phyloP scores from a whole-genome alignment of 495 filamentous ascomycete genomes.

The Annulohypoxylon stygium region DNA sequence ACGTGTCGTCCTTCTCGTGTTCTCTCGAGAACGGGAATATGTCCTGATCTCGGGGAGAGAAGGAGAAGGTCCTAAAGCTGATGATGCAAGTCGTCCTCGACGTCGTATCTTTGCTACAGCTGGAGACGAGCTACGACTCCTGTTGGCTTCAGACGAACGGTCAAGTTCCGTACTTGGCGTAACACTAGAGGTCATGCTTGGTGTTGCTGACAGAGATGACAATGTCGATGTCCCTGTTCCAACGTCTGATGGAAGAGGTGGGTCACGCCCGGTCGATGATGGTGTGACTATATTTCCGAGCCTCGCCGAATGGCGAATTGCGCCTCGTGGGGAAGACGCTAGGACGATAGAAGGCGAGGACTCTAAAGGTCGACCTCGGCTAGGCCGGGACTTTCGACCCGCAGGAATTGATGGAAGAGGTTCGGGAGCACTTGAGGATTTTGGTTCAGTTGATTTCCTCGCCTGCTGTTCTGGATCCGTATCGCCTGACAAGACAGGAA shows the following conservation, averaged over 20 bases:
- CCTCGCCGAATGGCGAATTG: conserved; percentile 29
- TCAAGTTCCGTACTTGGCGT: conserved; percentile 46
- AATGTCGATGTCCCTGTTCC: conserved; percentile 49
- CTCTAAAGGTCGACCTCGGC: conserved; percentile 13
- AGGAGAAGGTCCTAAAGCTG: conserved; percentile 27
- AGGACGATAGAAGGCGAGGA: conserved; percentile 45
- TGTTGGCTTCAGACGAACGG: conserved; percentile 6
- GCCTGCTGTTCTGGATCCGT: conserved; percentile 7
- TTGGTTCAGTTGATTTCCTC: conserved; percentile 19
- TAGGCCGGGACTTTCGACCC: conserved; percentile 3
- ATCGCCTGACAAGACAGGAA: conserved; percentile 28
- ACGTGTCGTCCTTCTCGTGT: conserved; percentile 28
- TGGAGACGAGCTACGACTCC: conserved; percentile 51
- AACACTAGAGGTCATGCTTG: conserved; percentile 49
- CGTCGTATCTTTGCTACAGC: conserved; percentile 45
- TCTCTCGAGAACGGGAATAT: conserved; percentile 44
- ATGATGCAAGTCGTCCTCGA: conserved; percentile 38
- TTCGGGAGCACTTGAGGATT: conserved; percentile 17
- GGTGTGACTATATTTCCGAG: conserved; percentile 38
- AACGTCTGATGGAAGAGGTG: conserved; percentile 31
- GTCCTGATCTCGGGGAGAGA: conserved; percentile 47
- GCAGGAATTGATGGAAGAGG: conserved; percentile 28
- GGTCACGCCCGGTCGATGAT: conserved; percentile 19
- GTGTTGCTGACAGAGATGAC: conserved; percentile 55
- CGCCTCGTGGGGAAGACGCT: conserved; percentile 41